Conservation (phyloP, 106 monocot species). For the Chionographis japonica region DNA sequence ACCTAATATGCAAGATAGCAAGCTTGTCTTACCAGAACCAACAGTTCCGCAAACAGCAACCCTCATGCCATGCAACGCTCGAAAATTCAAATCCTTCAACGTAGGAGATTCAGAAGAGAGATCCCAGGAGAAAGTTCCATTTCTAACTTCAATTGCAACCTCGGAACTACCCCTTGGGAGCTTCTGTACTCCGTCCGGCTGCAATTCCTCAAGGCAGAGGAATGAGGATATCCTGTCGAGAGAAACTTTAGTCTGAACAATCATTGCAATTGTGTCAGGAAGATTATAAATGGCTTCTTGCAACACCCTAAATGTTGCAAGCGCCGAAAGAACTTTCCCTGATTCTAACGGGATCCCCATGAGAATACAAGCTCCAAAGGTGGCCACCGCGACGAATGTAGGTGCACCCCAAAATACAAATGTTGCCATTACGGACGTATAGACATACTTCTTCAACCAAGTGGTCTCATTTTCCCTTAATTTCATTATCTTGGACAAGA, state of each 20-base stretch:
- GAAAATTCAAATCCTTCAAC: slow-evolving; percentile 41
- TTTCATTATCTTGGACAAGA: slow-evolving; percentile 36
- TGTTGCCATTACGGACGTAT: slow-evolving; percentile 25
- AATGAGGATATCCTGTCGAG: slow-evolving; percentile 42
- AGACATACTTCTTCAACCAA: slow-evolving; percentile 49
- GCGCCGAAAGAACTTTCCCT: slow-evolving; percentile 49
- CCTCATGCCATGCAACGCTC: slow-evolving; percentile 38
- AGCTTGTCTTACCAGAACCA: slow-evolving; percentile 63
- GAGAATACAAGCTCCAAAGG: slow-evolving; percentile 49
- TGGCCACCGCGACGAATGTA: slow-evolving; percentile 38
- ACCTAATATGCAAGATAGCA: slow-evolving; percentile 66
- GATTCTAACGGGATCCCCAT: slow-evolving; percentile 45
- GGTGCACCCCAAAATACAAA: slow-evolving; percentile 49
- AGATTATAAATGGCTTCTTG: slow-evolving; percentile 55
- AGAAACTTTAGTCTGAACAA: slow-evolving; percentile 61
- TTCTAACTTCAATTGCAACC: slow-evolving; percentile 36
- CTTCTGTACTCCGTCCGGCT: slow-evolving; percentile 29
- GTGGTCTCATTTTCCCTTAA: slow-evolving; percentile 32
- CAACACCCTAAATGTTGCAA: slow-evolving; percentile 56
- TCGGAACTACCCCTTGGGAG: slow-evolving; percentile 33
- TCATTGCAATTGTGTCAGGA: slow-evolving; percentile 38
- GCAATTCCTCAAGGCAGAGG: slow-evolving; percentile 29
- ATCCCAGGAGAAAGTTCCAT: slow-evolving; percentile 63
- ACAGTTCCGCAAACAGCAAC: slow-evolving; percentile 66
- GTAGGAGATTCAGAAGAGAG: slow-evolving; percentile 28